Percentiles rank a stretch among this genome's conserved stretches.
Conservation (phyloP, 306 rosid genomes). For the Carpinus fangiana region DNA sequence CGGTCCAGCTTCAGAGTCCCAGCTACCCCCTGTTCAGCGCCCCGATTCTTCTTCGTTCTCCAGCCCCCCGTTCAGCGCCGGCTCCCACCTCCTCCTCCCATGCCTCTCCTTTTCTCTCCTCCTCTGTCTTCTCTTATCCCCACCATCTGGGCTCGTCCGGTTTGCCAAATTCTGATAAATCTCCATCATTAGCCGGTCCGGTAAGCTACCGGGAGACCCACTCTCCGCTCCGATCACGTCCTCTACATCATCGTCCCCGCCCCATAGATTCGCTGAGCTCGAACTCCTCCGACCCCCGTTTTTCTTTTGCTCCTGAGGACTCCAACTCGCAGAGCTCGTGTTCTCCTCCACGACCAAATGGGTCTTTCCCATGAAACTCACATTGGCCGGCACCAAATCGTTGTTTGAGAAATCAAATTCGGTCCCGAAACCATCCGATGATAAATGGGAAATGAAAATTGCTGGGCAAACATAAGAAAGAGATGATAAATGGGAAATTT, state of each 20-base stretch:
- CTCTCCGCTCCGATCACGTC: conserved; percentile 41
- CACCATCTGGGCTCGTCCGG: conserved; percentile 70
- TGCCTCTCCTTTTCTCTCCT: conserved; percentile 71
- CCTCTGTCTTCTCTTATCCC: conserved; percentile 73
- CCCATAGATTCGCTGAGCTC: conserved; percentile 33
- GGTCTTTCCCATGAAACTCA: conserved; percentile 73
- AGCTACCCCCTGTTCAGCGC: too few relatives aligned
- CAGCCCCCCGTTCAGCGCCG: too few relatives aligned
- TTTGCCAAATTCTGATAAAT: conserved; percentile 92
- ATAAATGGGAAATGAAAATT: too few relatives aligned
- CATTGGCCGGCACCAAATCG: too few relatives aligned
- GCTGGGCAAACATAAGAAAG: too few relatives aligned
- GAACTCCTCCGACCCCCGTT: conserved; percentile 44
- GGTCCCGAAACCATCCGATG: too few relatives aligned
- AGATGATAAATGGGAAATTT: background rate
- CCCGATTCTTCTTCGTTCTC: too few relatives aligned
- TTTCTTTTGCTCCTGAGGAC: conserved; percentile 29
- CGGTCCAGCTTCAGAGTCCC: too few relatives aligned
- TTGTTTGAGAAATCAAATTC: too few relatives aligned
- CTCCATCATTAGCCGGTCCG: conserved; percentile 68
- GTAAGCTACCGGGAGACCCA: conserved; percentile 76
- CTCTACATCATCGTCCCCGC: conserved; percentile 51
- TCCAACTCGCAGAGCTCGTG: conserved; percentile 30
- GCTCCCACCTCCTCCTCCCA: conserved; percentile 77
- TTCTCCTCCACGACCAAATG: conserved; percentile 84